These are phyloP conservation scores for Endoconidiophora polonica DNA, from an alignment of 2,329 filamentous ascomycete species.

Conservation along the genomic window DNA sequence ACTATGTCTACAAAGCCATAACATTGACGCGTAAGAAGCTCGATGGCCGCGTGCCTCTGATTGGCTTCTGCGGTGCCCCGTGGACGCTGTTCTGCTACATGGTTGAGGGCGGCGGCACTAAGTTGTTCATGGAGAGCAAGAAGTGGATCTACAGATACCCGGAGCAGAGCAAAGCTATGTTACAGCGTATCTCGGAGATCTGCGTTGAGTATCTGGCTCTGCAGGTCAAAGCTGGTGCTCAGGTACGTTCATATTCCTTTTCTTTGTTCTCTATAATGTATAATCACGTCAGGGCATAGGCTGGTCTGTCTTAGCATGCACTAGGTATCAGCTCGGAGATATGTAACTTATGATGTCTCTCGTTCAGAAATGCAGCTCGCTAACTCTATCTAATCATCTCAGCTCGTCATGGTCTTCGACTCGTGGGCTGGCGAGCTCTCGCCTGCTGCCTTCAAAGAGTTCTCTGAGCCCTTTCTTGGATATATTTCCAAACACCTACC, in stretches of 20 bases:
- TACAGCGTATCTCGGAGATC: slow-evolving; percentile 84
- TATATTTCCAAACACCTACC: slow-evolving; percentile 75
- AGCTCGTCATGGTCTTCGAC: slow-evolving; percentile 92
- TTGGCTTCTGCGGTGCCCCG: slow-evolving; percentile 91
- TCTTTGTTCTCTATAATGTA: background rate
- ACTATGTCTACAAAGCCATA: slow-evolving; percentile 93
- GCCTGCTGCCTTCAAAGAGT: slow-evolving; percentile 64
- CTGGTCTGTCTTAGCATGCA: background rate
- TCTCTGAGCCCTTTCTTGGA: slow-evolving; percentile 71
- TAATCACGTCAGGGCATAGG: too few species aligned
- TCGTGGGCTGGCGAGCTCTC: slow-evolving; percentile 94
- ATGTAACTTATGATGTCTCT: background rate
- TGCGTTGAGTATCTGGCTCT: slow-evolving; percentile 89
- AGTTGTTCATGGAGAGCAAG: slow-evolving; percentile 86
- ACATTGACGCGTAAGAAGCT: slow-evolving; percentile 81
- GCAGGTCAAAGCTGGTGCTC: slow-evolving; percentile 84
- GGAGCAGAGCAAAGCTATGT: slow-evolving; percentile 58
- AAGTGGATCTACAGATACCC: slow-evolving; percentile 91
- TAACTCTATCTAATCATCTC: background rate
- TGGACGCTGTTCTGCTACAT: slow-evolving; percentile 98
- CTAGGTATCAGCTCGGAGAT: background rate
- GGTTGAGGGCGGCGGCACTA: slow-evolving; percentile 93
- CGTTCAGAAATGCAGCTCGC: background rate
- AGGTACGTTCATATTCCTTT: slow-evolving; percentile 33
- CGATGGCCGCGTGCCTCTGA: slow-evolving; percentile 72